Evolutionary conservation across 192 early-diverging fungal genomes (phyloP).

Genomic region (Geranomyces variabilis): DNA sequence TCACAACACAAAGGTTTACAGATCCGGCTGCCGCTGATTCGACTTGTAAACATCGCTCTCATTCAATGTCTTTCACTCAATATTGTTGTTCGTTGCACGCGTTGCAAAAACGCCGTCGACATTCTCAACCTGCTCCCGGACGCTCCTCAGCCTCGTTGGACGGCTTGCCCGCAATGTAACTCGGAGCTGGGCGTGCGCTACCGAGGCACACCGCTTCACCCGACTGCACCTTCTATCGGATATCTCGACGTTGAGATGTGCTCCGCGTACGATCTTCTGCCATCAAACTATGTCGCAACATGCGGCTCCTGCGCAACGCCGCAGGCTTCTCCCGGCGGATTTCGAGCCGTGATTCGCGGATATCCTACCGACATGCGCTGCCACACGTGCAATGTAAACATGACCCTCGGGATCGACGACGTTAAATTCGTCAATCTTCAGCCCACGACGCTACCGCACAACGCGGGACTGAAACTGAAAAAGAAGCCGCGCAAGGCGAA

Average conservation of each 20-base stretch:
- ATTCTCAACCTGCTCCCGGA: conserved; percentile 12
- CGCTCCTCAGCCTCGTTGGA: background rate
- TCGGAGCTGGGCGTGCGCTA: conserved; percentile 42
- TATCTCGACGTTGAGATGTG: conserved; percentile 76
- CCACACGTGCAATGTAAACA: conserved; percentile 39
- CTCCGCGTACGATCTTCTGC: conserved; percentile 71
- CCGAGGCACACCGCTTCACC: conserved; percentile 65
- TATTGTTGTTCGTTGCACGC: conserved; percentile 69
- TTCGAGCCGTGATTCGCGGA: conserved; percentile 29
- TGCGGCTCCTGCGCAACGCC: conserved; percentile 70
- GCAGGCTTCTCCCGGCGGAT: conserved; percentile 24
- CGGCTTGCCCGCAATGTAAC: conserved; percentile 3
- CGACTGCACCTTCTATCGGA: conserved; percentile 60
- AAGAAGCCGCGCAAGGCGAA: conserved; percentile 58
- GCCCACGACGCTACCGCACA: background rate
- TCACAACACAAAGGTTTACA: conserved; percentile 67
- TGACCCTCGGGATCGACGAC: conserved; percentile 52
- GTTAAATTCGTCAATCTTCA: conserved; percentile 52
- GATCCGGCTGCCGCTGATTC: conserved; percentile 65
- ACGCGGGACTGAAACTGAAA: conserved; percentile 27
- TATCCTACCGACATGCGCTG: conserved; percentile 37
- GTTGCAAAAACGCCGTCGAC: conserved; percentile 73
- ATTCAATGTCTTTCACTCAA: conserved; percentile 67
- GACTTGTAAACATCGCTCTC: conserved; percentile 68
- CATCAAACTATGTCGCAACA: conserved; percentile 67